Base-by-base conservation (phyloP, 768 basidiomycete species). In the Termitomyces sp. region DNA sequence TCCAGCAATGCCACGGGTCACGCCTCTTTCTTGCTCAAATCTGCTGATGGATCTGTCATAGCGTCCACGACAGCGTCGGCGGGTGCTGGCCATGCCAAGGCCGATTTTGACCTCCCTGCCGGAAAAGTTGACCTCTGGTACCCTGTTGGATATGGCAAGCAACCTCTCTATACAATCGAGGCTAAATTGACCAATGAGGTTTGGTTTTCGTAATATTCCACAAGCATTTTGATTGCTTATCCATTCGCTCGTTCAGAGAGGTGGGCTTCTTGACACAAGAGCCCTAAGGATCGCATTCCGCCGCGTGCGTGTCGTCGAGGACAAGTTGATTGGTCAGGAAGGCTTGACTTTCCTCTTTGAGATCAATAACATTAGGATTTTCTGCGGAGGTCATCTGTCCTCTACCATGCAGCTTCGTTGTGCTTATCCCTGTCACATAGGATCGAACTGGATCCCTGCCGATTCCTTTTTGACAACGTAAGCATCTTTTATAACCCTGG, bases 361-460 rank as follows among this genome's bases (percentile, higher is more conserved):
- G 68, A 78, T 98, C 67, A 98, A 98, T 70, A 90, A 92, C 55
- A 74, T 92, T 59, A 78, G 90, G 43, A 79, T 97, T 18, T 98
- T 98, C 69, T 88, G 86, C 64, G 96, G 93, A 57, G 95, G 90
- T 80, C 52, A 34, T 72, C 61, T 52, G 36, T 47, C 27, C 46
- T 32, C 47, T 49, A 50, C 32, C 46, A 37, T 32, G 16, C 37
- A 31, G 31, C 36, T 47, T 48, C 29, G 20, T 12, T 53, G 9
- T 41, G 5, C 34, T 56, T 20, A 34, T 14, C 13, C 7, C 6
- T 39, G 8, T 47, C 34, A 24, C 22, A 14, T 34, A 85, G 87
- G 93, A 46, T 90, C 88, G 1, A 94, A 94, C 69, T 94, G 94
- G 92, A 98, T 98, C 63, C 96, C 96, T 4, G 89, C 88, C 0